Percentiles rank a stretch among this genome's conserved stretches.
Conservation (phyloP, 176 grass and related monocot species). For the Chloris gayana region DNA sequence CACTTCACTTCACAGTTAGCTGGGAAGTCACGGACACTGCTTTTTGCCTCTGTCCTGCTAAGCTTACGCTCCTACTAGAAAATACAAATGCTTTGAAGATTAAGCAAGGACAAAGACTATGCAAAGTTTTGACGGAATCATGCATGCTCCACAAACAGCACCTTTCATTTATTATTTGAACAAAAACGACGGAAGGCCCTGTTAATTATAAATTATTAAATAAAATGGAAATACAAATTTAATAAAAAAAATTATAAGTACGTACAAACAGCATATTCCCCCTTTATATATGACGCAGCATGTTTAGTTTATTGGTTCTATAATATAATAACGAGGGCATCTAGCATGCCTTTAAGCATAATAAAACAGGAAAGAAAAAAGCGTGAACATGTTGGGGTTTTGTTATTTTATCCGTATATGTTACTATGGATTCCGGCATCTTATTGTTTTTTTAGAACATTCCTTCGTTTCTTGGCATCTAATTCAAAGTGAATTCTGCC, state of each 20-base stretch:
- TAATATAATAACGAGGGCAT: too few relatives aligned
- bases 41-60: constrained; percentile 3
- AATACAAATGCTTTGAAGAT: constrained; percentile 13
- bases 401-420: not conserved
- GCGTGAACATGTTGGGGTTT: not conserved
- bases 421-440: not conserved
- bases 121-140: not conserved
- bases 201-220: too few relatives aligned
- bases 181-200: too few relatives aligned
- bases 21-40: constrained; percentile 10
- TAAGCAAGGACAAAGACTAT: not conserved
- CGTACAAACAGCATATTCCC: too few relatives aligned
- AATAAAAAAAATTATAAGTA: too few relatives aligned
- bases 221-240: too few relatives aligned
- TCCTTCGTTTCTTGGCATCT: not conserved
- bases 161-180: too few relatives aligned
- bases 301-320: not conserved
- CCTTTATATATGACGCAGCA: not conserved
- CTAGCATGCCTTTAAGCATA: not conserved
- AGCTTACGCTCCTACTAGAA: constrained; percentile 28
- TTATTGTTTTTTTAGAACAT: not conserved
- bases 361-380: too few relatives aligned
- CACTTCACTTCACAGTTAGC: constrained; percentile 24
- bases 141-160: not conserved
- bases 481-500: not conserved